These are phyloP conservation scores for Chlorella sp. DNA, from an alignment of 139 green algal genomes.

Conservation along the genomic window DNA sequence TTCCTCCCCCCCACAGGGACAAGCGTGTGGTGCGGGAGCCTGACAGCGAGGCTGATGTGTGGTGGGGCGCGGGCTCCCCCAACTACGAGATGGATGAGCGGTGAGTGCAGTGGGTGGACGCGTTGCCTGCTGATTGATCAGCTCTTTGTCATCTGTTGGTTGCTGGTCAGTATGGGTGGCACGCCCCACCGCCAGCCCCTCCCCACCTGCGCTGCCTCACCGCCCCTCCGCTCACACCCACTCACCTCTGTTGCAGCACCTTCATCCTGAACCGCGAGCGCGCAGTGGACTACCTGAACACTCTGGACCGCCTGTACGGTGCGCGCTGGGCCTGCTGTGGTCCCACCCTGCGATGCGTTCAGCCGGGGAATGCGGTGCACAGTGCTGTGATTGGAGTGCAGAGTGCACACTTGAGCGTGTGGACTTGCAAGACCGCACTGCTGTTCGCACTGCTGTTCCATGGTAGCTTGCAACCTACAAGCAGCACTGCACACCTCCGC, in stretches of 20 bases:
- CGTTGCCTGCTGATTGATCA: no score
- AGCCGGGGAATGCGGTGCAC: not conserved
- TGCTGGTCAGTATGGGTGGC: no score
- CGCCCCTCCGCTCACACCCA: not conserved
- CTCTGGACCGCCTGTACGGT: conserved; percentile 79
- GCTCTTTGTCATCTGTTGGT: no score
- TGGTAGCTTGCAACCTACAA: not conserved
- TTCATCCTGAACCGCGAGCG: conserved; percentile 90
- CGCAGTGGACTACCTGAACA: conserved; percentile 94
- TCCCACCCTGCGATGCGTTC: no score
- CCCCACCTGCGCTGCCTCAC: no score
- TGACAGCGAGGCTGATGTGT: conserved; percentile 79
- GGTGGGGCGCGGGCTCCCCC: conserved; percentile 81
- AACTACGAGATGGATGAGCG: conserved; percentile 88
- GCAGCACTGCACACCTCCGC: not conserved
- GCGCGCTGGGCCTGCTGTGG: not conserved
- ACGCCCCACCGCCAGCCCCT: no score
- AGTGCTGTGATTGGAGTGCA: no score
- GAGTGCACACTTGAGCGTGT: no score
- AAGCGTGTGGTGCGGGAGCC: conserved; percentile 95
- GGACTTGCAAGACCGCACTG: no score
- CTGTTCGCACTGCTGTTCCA: no score
- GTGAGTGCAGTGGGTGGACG: no score
- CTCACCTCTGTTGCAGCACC: conserved; percentile 71
- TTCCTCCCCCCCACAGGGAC: conserved; percentile 69